Conservation (phyloP, 306 rosid genomes). For the Ormosia emarginata region DNA sequence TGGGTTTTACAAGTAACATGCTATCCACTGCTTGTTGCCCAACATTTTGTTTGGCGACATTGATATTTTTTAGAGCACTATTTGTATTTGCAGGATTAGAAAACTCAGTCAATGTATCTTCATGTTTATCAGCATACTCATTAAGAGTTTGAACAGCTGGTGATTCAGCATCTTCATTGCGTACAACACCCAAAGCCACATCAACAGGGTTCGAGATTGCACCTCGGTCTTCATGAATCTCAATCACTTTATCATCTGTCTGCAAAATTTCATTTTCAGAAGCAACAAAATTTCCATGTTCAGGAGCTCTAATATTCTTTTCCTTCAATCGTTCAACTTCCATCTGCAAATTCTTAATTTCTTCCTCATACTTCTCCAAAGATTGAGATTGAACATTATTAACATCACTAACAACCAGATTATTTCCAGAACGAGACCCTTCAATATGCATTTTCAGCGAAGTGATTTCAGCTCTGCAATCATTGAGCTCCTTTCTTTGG, state of each 20-base stretch:
- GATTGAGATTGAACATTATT: constrained; percentile 48
- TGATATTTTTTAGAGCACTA: constrained; percentile 33
- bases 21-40: constrained; percentile 36
- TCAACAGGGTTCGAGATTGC: constrained; percentile 36
- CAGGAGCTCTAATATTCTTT: constrained; percentile 34
- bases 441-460: constrained; percentile 82
- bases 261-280: constrained; percentile 39
- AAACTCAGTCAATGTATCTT: constrained; percentile 44
- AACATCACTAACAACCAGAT: constrained; percentile 38
- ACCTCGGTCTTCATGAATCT: constrained; percentile 73
- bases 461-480: constrained; percentile 83
- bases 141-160: constrained; percentile 31
- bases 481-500: constrained; percentile 76
- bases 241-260: constrained; percentile 62
- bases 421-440: constrained; percentile 54
- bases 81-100: constrained; percentile 31
- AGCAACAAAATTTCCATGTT: constrained; percentile 33
- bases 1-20: constrained; percentile 34
- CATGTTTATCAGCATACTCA: constrained; percentile 35
- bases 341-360: constrained; percentile 64
- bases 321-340: constrained; percentile 68
- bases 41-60: constrained; percentile 37
- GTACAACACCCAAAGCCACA: constrained; percentile 32
- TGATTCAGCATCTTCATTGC: constrained; percentile 39
- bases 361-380: constrained; percentile 71